Conservation (phyloP, 768 basidiomycete genomes). For the Suillus luteus region DNA sequence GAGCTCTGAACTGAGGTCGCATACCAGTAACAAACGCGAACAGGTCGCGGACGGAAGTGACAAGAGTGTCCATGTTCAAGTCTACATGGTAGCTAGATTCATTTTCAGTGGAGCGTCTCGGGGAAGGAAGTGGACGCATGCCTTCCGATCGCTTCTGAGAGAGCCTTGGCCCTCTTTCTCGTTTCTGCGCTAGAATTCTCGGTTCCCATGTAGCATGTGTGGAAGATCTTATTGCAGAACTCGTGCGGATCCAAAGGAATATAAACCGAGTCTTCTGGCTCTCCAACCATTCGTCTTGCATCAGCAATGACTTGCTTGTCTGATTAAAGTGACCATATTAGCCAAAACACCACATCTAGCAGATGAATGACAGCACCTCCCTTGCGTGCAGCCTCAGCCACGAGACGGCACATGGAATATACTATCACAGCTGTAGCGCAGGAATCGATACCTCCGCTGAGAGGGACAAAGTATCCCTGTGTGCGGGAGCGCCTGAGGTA, state of each 20-base stretch:
- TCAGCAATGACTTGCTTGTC: conserved; percentile 88
- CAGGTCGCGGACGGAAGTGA: conserved; percentile 79
- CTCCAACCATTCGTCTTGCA: conserved; percentile 86
- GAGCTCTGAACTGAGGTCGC: conserved; percentile 75
- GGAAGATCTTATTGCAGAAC: conserved; percentile 85
- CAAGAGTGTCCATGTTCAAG: conserved; percentile 93
- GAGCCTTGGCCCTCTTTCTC: conserved; percentile 78
- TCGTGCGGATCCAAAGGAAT: conserved; percentile 86
- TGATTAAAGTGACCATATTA: conserved; percentile 30
- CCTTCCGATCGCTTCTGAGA: conserved; percentile 91
- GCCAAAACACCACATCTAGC: background rate
- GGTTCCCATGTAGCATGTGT: conserved; percentile 99
- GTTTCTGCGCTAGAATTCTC: conserved; percentile 93
- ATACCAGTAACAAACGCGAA: conserved; percentile 81
- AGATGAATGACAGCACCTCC: conserved; percentile 54
- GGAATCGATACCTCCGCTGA: conserved; percentile 96
- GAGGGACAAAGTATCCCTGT: conserved; percentile 93
- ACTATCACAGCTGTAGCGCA: conserved; percentile 97
- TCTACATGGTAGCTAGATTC: conserved; percentile 83
- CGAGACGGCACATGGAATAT: conserved; percentile 93
- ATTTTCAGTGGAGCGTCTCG: conserved; percentile 1
- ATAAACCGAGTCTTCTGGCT: conserved; percentile 79
- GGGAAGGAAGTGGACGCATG: conserved; percentile 30
- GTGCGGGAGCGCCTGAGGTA: conserved; percentile 92
- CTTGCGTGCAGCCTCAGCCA: conserved; percentile 71